These are phyloP conservation scores for Hevea brasiliensis DNA, from an alignment of 345 rosid species.

Conservation along the genomic window DNA sequence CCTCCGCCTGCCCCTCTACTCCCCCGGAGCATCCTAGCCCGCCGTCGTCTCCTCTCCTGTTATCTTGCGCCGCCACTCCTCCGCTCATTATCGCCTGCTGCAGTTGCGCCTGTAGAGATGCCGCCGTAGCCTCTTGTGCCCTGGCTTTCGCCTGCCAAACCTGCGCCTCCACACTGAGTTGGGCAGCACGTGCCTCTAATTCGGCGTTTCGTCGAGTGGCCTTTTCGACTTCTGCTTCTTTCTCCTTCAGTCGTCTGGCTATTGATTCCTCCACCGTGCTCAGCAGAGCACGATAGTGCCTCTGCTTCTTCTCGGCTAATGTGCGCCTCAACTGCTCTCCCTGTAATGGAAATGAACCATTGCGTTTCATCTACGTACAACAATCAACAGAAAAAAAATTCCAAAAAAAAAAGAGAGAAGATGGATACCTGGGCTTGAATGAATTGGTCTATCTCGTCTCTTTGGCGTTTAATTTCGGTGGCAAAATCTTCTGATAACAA, in stretches of 20 bases:
- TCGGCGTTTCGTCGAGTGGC: constrained; percentile 73
- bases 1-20: constrained; percentile 53
- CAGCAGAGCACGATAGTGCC: constrained; percentile 75
- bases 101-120: constrained; percentile 70
- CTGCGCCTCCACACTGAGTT: constrained; percentile 70
- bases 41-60: constrained; percentile 41
- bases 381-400: background rate
- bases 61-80: constrained; percentile 38
- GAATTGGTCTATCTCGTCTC: constrained; percentile 72
- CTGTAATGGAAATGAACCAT: constrained; percentile 26
- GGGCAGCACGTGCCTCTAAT: constrained; percentile 81
- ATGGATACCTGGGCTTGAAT: constrained; percentile 69
- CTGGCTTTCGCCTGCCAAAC: constrained; percentile 86
- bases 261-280: constrained; percentile 66
- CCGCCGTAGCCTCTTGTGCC: constrained; percentile 76
- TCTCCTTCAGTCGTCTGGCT: constrained; percentile 56
- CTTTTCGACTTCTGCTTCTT: constrained; percentile 69
- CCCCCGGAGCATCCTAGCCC: constrained; percentile 30
- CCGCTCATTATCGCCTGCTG: constrained; percentile 57
- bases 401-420: constrained; percentile 11
- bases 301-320: constrained; percentile 67
- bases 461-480: constrained; percentile 59
- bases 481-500: constrained; percentile 52
- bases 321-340: constrained; percentile 76
- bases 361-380: background rate